These are phyloP conservation scores for Fusarium lateritium DNA, from an alignment of 2,329 filamentous ascomycete species.

Conservation along the genomic window DNA sequence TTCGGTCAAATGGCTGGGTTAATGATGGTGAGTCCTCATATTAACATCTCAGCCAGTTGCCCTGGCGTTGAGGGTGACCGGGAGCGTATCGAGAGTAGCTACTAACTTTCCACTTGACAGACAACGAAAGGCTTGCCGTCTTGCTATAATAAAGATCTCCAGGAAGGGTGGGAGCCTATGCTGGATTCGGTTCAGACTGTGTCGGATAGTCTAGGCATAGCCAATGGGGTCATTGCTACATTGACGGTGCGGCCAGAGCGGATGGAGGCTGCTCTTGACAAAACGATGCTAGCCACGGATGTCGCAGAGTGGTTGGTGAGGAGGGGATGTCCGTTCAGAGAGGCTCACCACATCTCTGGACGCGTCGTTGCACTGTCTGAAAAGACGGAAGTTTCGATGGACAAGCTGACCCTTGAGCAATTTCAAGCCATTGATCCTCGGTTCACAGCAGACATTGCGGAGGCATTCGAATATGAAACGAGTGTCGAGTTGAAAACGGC, in stretches of 20 bases:
- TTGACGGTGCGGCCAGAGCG: conserved; percentile 75
- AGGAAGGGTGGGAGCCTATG: conserved; percentile 83
- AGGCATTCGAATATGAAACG: conserved; percentile 78
- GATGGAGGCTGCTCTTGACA: conserved; percentile 79
- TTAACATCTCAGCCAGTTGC: conserved; percentile 44
- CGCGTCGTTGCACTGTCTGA: conserved; percentile 79
- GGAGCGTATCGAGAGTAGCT: conserved; percentile 47
- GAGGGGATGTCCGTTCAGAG: conserved; percentile 80
- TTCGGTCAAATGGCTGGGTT: conserved; percentile 66
- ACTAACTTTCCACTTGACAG: conserved; percentile 51
- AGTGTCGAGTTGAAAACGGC: conserved; percentile 79
- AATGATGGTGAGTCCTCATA: conserved; percentile 65
- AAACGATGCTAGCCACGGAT: conserved; percentile 81
- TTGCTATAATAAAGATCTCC: conserved; percentile 84
- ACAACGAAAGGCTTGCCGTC: conserved; percentile 74
- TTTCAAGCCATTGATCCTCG: conserved; percentile 76
- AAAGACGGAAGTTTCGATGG: conserved; percentile 74
- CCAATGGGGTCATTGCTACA: conserved; percentile 79
- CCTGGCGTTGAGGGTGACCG: conserved; percentile 35
- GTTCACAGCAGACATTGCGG: conserved; percentile 76
- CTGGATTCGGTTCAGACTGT: conserved; percentile 82
- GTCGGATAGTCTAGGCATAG: conserved; percentile 80
- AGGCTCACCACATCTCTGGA: conserved; percentile 85
- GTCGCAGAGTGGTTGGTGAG: conserved; percentile 74
- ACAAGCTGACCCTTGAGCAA: conserved; percentile 76